These are phyloP conservation scores for Globisporangium heterothallicum DNA, from an alignment of 352 stramenopile species.

Conservation along the genomic window DNA sequence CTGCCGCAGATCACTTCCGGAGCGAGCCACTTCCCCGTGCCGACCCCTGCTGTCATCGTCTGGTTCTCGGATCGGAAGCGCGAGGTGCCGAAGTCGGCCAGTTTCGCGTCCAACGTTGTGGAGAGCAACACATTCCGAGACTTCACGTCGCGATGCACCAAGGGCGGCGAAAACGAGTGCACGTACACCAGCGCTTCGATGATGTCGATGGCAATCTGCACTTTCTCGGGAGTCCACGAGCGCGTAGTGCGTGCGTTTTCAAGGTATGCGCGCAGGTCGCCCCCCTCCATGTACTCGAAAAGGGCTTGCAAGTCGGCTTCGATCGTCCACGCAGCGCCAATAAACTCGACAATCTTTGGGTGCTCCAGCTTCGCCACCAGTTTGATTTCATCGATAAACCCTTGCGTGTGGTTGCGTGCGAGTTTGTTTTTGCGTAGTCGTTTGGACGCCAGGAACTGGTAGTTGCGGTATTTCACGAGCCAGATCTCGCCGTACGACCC, in stretches of 20 bases:
- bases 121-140: slow-evolving; percentile 48
- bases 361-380: background rate
- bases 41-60: background rate
- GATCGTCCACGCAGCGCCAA: background rate
- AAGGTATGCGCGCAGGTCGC: background rate
- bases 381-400: background rate
- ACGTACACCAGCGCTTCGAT: slow-evolving; percentile 54
- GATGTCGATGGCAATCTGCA: slow-evolving; percentile 32
- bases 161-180: slow-evolving; percentile 43
- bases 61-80: background rate
- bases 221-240: background rate
- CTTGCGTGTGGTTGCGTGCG: background rate
- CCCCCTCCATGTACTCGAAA: background rate
- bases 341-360: background rate
- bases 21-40: slow-evolving; percentile 33
- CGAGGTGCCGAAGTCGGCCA: background rate
- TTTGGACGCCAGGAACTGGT: background rate
- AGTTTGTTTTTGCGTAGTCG: background rate
- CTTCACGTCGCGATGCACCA: slow-evolving; percentile 63
- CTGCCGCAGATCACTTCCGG: slow-evolving; percentile 36
- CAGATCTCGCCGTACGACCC: background rate
- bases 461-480: background rate
- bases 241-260: background rate
- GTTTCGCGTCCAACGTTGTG: background rate
- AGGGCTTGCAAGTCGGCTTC: background rate